These are phyloP conservation scores for Penicillium taxi DNA, from an alignment of 495 filamentous ascomycete species.

Conservation along the genomic window DNA sequence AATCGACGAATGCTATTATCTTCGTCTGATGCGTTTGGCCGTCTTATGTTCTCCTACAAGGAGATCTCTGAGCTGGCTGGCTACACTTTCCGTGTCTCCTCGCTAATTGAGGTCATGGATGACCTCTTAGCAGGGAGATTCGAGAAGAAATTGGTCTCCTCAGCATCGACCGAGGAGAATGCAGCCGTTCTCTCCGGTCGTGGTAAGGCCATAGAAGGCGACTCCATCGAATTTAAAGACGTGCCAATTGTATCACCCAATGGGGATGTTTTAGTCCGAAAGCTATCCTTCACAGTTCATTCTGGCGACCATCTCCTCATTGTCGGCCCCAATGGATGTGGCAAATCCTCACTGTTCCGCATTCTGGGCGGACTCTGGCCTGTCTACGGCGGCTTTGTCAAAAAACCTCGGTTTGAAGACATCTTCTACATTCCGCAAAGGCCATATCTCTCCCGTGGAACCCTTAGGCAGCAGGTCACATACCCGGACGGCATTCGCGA, in stretches of 20 bases:
- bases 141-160: conserved; percentile 91
- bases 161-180: conserved; percentile 68
- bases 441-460: conserved; percentile 83
- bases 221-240: conserved; percentile 76
- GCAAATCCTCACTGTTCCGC: conserved; percentile 90
- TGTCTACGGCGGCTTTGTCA: conserved; percentile 90
- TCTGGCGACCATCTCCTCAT: conserved; percentile 88
- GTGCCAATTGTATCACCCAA: conserved; percentile 98
- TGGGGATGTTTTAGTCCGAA: conserved; percentile 79
- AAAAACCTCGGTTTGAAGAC: conserved; percentile 77
- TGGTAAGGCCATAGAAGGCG: conserved; percentile 67
- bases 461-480: conserved; percentile 88
- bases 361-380: conserved; percentile 97
- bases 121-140: conserved; percentile 83
- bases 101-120: conserved; percentile 86
- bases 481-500: conserved; percentile 86
- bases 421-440: conserved; percentile 99
- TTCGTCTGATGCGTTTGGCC: conserved; percentile 91
- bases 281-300: conserved; percentile 77
- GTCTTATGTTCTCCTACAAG: conserved; percentile 97
- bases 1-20: conserved; percentile 85
- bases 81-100: conserved; percentile 83
- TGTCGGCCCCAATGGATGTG: conserved; percentile 93
- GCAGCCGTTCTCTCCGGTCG: conserved; percentile 70
- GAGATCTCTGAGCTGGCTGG: conserved; percentile 94